Percentiles rank a stretch among this genome's conserved stretches.
phyloP scores from a whole-genome alignment of 306 rosid species.

The Ormosia emarginata region DNA sequence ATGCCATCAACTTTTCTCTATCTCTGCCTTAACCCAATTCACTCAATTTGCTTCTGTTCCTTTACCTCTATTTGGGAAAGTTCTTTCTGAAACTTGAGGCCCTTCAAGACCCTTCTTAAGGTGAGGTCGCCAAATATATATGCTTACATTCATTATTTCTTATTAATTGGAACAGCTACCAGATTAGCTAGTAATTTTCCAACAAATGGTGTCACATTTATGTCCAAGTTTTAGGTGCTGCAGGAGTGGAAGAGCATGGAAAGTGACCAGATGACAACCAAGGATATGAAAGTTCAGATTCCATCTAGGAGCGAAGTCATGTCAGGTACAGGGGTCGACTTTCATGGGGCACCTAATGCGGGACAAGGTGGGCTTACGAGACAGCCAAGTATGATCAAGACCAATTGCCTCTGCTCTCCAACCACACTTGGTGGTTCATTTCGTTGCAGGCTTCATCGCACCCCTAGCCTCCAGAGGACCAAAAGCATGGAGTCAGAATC shows the following conservation, averaged over 20 bases:
- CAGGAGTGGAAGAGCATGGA: conserved; percentile 13
- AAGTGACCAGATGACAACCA: conserved; percentile 22
- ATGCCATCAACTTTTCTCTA: conserved; percentile 9
- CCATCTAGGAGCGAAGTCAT: conserved; percentile 18
- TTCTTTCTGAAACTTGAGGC: neutral
- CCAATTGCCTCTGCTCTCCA: conserved; percentile 61
- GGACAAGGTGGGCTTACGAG: conserved; percentile 32
- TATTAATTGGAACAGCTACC: neutral
- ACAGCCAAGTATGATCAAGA: conserved; percentile 46
- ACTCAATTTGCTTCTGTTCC: neutral
- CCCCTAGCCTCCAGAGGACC: conserved; percentile 41
- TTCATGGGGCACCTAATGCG: conserved; percentile 12
- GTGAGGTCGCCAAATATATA: neutral
- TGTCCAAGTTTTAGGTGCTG: conserved; percentile 7
- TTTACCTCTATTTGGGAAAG: neutral
- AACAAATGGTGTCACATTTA: neutral
- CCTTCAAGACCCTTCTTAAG: conserved; percentile 3
- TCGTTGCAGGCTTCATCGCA: conserved; percentile 62
- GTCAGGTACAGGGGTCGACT: conserved; percentile 23
- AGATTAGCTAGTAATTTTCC: neutral
- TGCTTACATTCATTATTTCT: neutral
- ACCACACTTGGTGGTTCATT: conserved; percentile 73
- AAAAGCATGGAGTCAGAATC: conserved; percentile 41
- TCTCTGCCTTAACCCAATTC: neutral
- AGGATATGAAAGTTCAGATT: conserved; percentile 42